phyloP scores from a whole-genome alignment of 306 rosid genomes.

The Albizia julibrissin region DNA sequence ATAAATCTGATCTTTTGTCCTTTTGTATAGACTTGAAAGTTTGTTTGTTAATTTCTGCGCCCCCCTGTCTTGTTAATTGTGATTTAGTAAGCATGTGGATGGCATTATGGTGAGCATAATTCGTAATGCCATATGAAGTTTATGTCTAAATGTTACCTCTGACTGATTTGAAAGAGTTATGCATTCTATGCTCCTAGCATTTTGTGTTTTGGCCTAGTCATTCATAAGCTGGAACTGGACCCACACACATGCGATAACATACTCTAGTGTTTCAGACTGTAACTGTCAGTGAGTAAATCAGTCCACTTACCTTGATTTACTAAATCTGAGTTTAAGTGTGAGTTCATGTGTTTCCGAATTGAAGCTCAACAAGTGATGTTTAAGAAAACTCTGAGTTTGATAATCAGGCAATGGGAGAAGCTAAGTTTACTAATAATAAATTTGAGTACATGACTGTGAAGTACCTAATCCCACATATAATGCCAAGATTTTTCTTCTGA shows the following conservation, averaged over 20 bases:
- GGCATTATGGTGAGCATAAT: neutral
- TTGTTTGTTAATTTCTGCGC: slow-evolving; percentile 3
- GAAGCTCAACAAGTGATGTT: neutral
- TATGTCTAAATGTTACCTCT: slow-evolving; percentile 5
- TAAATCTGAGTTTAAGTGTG: neutral
- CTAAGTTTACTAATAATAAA: neutral
- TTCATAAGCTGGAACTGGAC: neutral
- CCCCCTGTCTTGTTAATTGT: slow-evolving; percentile 14
- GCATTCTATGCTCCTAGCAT: neutral
- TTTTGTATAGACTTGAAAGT: slow-evolving; percentile 23
- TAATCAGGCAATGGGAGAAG: slow-evolving; percentile 2
- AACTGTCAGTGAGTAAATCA: slow-evolving; percentile 14
- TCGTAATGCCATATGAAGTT: neutral
- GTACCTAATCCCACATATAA: neutral
- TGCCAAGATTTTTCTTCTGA: neutral
- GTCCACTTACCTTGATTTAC: neutral
- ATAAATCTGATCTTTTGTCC: slow-evolving; percentile 29
- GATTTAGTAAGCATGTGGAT: neutral
- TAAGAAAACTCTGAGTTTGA: neutral
- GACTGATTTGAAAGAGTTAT: slow-evolving; percentile 7
- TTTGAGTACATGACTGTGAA: slow-evolving; percentile 11
- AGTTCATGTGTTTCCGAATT: neutral
- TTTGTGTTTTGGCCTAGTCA: slow-evolving; percentile 14
- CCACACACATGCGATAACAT: neutral
- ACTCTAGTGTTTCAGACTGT: slow-evolving; percentile 3